Percentiles rank a stretch among this genome's conserved stretches.
Conservation (phyloP, 2,329 filamentous ascomycete genomes). For the Cyanodermella asteris region DNA sequence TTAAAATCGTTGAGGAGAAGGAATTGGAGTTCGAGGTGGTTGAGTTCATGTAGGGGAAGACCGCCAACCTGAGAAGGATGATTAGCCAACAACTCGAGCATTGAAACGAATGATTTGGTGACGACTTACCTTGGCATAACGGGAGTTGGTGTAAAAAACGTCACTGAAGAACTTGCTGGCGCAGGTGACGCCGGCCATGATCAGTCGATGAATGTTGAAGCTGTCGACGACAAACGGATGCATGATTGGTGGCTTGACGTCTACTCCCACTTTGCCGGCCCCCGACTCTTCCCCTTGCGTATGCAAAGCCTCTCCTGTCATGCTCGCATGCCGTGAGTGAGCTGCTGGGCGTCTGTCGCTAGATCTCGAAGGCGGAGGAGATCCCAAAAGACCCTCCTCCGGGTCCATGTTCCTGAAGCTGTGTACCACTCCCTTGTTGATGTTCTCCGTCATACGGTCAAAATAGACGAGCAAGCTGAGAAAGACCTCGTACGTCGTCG, state of each 20-base stretch:
- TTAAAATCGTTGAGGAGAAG: constrained; percentile 89
- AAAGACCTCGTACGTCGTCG: constrained; percentile 95
- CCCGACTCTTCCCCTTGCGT: constrained; percentile 13
- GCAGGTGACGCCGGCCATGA: constrained; percentile 92
- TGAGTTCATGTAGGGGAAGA: constrained; percentile 73
- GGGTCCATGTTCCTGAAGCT: constrained; percentile 24
- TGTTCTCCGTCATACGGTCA: constrained; percentile 92
- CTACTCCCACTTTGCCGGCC: constrained; percentile 17
- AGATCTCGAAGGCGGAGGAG: too few species aligned
- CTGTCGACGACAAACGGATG: constrained; percentile 91
- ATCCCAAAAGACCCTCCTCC: too few species aligned
- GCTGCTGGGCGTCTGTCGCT: too few species aligned
- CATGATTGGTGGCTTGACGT: too few species aligned
- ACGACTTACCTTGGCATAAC: constrained; percentile 78
- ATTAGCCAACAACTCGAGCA: constrained; percentile 1
- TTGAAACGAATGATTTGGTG: constrained; percentile 1
- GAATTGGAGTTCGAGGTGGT: constrained; percentile 91
- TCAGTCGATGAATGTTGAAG: constrained; percentile 92
- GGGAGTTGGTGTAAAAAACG: constrained; percentile 96
- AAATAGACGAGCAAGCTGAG: constrained; percentile 90
- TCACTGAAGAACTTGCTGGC: constrained; percentile 99
- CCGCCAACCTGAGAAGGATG: constrained; percentile 54
- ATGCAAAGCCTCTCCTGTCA: constrained; percentile 5
- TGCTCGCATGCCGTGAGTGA: constrained; percentile 8
- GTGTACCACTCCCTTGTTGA: constrained; percentile 61